Base-by-base conservation (phyloP, 192 early-diverging fungal species). In the Chytriomyces sp. region DNA sequence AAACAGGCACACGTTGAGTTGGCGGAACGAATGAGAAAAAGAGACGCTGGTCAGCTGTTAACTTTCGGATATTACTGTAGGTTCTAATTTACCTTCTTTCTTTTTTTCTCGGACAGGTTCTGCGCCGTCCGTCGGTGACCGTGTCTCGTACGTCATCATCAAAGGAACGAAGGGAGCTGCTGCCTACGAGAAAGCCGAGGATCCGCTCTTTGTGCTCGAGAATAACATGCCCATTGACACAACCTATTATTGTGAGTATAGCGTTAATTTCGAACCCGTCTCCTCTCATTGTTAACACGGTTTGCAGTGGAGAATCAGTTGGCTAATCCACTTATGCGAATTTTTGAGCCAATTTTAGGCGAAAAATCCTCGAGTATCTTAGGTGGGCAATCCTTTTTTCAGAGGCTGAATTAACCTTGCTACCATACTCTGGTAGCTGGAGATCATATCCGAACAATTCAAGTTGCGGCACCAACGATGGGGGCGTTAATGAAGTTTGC, bases 211-310 rank as follows among this genome's bases (percentile, higher is more conserved):
- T 74, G 97, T 98, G n/a, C 87, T 99, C 40, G 96, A 99, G 54
- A 93, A 99, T 78, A 99, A 96, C 78, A 82, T 99, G 44, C 95
- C 97, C 1, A 97, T 99, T 59, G 97, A 99, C 76, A 94, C 94
- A 0, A 92, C 88, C 68, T 95, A 98, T 75, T 99, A 99, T 72
- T 84, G 59, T 30, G 56, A 30, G 22, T 58, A 28, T 14, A 49
- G 22, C 22, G 44, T 22, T 49, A 14, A 14, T 49, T 49, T 0
- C 4, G 56, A 32, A 0, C 22, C 28, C 12, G 14, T 58, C 5
- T 58, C 14, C 14, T 49, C 3, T 58, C 12, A 3, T 17, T 30
- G 28, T 26, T 58, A 10, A 49, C 44, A n/a, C 10, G 12, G 44
- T 14, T n/a, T 14, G n/a, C 56, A 58, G 56, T 99, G 28, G 95